phyloP scores from a whole-genome alignment of 2,329 filamentous ascomycete genomes.

The Piedraia hortae region DNA sequence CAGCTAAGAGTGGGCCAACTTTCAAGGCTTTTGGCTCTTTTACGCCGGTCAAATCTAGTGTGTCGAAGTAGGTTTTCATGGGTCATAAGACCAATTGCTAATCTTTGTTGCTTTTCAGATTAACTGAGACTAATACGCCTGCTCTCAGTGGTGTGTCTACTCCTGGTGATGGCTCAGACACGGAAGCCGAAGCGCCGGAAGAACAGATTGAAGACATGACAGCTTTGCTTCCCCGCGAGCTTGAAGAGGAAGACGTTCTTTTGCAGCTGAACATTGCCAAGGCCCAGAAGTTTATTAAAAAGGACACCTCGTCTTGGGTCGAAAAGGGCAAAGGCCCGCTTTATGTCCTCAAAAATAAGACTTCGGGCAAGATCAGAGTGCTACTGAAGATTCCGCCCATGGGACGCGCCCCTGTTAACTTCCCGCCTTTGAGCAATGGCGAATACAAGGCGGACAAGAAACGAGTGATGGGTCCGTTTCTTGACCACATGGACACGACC shows the following conservation, averaged over 20 bases:
- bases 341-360: conserved; percentile 46
- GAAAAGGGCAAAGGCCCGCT: conserved; percentile 44
- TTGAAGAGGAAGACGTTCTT: conserved; percentile 36
- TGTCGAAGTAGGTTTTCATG: conserved; percentile 16
- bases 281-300: conserved; percentile 30
- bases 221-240: conserved; percentile 32
- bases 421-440: conserved; percentile 30
- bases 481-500: conserved; percentile 5
- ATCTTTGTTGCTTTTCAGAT: no score
- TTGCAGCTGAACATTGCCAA: conserved; percentile 41
- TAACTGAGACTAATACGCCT: conserved; percentile 20
- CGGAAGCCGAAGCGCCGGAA: conserved; percentile 8
- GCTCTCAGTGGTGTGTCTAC: conserved; percentile 8
- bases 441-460: conserved; percentile 31
- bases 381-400: conserved; percentile 48
- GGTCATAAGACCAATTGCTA: no score
- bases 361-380: conserved; percentile 36
- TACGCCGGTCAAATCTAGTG: conserved; percentile 22
- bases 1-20: conserved; percentile 9
- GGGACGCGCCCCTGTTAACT: conserved; percentile 48
- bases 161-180: conserved; percentile 5
- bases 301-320: conserved; percentile 31
- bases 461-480: conserved; percentile 12
- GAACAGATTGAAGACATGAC: conserved; percentile 45
- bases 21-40: conserved; percentile 22